phyloP scores from a whole-genome alignment of 2,329 filamentous ascomycete genomes.

The Botryosphaeria dothidea region DNA sequence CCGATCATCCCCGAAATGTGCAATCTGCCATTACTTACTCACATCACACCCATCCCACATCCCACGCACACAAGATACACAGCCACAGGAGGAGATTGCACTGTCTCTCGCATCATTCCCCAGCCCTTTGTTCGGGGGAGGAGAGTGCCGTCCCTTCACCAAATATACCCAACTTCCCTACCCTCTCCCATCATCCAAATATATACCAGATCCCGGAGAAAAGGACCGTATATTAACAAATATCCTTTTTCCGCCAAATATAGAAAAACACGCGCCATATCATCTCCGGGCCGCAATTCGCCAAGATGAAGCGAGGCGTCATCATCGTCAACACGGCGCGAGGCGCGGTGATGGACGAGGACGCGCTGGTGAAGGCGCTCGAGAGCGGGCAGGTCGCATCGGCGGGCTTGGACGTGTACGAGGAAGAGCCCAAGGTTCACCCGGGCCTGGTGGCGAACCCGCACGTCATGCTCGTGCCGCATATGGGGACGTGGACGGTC shows the following conservation, averaged over 20 bases:
- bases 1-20: constrained; percentile 10
- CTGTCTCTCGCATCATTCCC: neutral
- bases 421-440: constrained; percentile 77
- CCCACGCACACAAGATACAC: neutral
- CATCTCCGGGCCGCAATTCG: constrained; percentile 70
- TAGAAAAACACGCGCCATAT: constrained; percentile 70
- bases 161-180: neutral
- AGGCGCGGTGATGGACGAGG: constrained; percentile 80
- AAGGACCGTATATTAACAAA: neutral
- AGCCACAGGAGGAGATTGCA: constrained; percentile 17
- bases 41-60: neutral
- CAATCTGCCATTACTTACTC: constrained; percentile 13
- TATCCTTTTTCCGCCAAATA: neutral
- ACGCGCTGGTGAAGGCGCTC: constrained; percentile 72
- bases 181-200: constrained; percentile 2
- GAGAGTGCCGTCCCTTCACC: neutral
- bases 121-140: neutral
- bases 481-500: constrained; percentile 82
- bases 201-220: neutral
- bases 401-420: constrained; percentile 78
- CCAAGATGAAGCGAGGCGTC: constrained; percentile 74
- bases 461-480: constrained; percentile 73
- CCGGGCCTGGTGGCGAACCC: constrained; percentile 70
- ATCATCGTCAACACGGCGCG: constrained; percentile 82
- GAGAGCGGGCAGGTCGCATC: constrained; percentile 68